Conservation (phyloP, 208 protist genomes). For the Leishmania mexicana region DNA sequence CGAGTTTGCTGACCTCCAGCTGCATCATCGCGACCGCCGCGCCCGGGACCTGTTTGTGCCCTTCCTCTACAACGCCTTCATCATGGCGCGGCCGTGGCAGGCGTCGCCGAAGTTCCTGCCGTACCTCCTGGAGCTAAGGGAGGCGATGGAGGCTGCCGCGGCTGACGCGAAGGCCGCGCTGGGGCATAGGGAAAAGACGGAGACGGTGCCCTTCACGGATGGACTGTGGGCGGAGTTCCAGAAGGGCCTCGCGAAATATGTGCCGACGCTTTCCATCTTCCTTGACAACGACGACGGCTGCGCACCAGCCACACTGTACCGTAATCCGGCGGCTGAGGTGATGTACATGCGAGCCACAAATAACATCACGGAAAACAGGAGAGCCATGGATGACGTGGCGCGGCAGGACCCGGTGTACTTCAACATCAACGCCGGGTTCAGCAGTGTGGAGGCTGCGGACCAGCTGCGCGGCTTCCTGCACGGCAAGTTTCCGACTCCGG, state of each 20-base stretch:
- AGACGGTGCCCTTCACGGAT: neutral
- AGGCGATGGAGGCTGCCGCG: neutral
- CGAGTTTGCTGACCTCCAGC: constrained; percentile 27
- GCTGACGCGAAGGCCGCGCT: neutral
- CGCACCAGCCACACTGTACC: constrained; percentile 32
- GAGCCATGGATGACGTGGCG: neutral
- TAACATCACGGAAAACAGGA: constrained; percentile 19
- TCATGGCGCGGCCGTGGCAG: constrained; percentile 61
- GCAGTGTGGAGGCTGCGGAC: neutral
- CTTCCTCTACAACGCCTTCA: constrained; percentile 69
- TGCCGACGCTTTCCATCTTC: constrained; percentile 24
- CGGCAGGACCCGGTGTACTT: constrained; percentile 26
- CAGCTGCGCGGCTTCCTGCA: constrained; percentile 35
- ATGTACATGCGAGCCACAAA: constrained; percentile 27
- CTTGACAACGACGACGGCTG: constrained; percentile 56
- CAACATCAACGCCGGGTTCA: constrained; percentile 43
- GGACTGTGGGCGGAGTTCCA: neutral
- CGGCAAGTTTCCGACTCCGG: constrained; percentile 17
- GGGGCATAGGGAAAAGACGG: neutral
- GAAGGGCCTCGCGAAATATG: neutral
- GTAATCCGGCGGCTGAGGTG: constrained; percentile 14
- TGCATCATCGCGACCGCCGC: constrained; percentile 32
- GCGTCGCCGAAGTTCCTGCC: constrained; percentile 45
- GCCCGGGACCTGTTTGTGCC: constrained; percentile 44
- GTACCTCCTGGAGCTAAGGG: constrained; percentile 18